phyloP scores from a whole-genome alignment of 208 protist genomes.

The Acanthamoeba royreba region DNA sequence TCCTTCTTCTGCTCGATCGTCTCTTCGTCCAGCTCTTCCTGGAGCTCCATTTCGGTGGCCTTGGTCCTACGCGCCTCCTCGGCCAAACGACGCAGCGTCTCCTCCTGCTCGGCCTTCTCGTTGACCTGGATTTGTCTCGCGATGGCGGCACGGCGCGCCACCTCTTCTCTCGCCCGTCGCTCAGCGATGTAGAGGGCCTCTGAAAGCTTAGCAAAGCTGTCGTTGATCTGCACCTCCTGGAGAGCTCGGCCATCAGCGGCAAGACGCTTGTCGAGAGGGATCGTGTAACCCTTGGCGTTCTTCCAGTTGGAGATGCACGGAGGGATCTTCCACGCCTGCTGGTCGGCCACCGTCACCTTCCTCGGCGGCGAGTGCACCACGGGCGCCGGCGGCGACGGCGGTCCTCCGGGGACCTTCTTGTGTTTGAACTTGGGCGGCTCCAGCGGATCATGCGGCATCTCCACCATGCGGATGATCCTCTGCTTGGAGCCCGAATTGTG shows the following conservation, averaged over 20 bases:
- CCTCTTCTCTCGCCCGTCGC: conserved; percentile 78
- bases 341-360: conserved; percentile 73
- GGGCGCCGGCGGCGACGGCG: conserved; percentile 75
- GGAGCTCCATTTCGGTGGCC: neutral
- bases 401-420: conserved; percentile 78
- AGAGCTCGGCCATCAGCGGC: conserved; percentile 86
- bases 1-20: conserved; percentile 30
- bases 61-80: conserved; percentile 62
- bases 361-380: conserved; percentile 80
- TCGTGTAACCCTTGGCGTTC: conserved; percentile 91
- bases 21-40: neutral
- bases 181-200: conserved; percentile 89
- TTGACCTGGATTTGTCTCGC: conserved; percentile 69
- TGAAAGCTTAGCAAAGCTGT: conserved; percentile 88
- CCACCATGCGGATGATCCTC: conserved; percentile 81
- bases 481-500: conserved; percentile 62
- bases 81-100: conserved; percentile 74
- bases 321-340: conserved; percentile 89
- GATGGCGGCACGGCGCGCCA: conserved; percentile 72
- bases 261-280: conserved; percentile 91
- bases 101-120: conserved; percentile 85
- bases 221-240: conserved; percentile 78
- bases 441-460: conserved; percentile 82
- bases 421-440: conserved; percentile 89
- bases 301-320: conserved; percentile 94